Percentiles rank a stretch among this genome's conserved stretches.
phyloP scores from a whole-genome alignment of 1,139 yeast species.

The Suhomyces panamericanus region DNA sequence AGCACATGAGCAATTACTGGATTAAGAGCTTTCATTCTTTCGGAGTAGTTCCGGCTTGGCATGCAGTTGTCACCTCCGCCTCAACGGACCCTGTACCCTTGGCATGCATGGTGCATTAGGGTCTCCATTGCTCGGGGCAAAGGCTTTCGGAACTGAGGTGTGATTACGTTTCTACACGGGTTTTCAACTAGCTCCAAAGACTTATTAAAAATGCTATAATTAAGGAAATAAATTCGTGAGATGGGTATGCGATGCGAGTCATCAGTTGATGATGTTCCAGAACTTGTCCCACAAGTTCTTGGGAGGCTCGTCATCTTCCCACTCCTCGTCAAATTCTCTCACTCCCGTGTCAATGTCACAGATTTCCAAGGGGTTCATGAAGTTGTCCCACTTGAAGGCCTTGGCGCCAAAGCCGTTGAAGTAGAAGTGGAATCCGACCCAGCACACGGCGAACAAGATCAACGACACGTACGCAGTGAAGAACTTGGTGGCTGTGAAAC shows the following conservation, averaged over 20 bases:
- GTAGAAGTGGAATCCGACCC: conserved; percentile 52
- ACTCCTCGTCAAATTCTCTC: conserved; percentile 54
- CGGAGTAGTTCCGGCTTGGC: not conserved
- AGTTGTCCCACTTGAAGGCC: conserved; percentile 33
- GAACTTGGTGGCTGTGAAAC: conserved; percentile 54
- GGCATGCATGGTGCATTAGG: no score
- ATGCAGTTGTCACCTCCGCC: no score
- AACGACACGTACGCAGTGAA: conserved; percentile 69
- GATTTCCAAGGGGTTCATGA: conserved; percentile 49
- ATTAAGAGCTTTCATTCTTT: not conserved
- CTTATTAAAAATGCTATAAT: conserved; percentile 3
- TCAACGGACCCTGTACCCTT: no score
- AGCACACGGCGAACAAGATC: conserved; percentile 53
- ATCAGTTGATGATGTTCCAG: conserved; percentile 35
- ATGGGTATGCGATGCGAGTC: no score
- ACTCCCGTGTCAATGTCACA: conserved; percentile 65
- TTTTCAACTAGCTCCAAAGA: no score
- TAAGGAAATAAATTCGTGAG: not conserved
- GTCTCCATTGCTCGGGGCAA: no score
- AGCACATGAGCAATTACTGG: not conserved
- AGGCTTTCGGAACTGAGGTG: no score
- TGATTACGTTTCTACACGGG: no score
- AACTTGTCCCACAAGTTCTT: conserved; percentile 54
- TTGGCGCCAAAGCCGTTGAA: conserved; percentile 41
- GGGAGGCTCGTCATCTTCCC: conserved; percentile 50